Percentiles rank a stretch among this genome's conserved stretches.
These are phyloP conservation scores for Podaxis carcinomalis DNA, from an alignment of 768 basidiomycete species.

Conservation along the genomic window DNA sequence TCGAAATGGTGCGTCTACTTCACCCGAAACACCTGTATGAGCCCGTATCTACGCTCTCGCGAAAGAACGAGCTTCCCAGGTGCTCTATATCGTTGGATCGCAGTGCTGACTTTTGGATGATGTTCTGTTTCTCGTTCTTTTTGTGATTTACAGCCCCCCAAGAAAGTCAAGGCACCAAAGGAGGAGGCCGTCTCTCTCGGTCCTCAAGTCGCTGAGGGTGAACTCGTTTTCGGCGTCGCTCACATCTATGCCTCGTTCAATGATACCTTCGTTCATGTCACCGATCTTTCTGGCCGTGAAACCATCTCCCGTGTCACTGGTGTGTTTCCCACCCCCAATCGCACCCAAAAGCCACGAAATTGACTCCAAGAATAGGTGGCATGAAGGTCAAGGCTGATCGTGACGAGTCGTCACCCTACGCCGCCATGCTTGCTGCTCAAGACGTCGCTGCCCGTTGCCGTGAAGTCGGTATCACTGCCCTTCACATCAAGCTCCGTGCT, in stretches of 20 bases:
- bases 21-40: conserved; percentile 6
- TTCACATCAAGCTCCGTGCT: conserved; percentile 98
- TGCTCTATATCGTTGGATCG: conserved; percentile 42
- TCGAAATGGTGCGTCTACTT: conserved; percentile 35
- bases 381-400: conserved; percentile 99
- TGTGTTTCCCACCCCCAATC: conserved; percentile 27
- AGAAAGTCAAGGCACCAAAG: conserved; percentile 72
- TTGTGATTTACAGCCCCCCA: conserved; percentile 58
- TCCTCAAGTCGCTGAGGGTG: conserved; percentile 93
- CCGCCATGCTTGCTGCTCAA: conserved; percentile 98
- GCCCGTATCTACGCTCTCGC: neutral
- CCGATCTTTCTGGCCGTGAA: conserved; percentile 98
- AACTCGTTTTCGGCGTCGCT: conserved; percentile 96
- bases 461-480: conserved; percentile 96
- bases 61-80: neutral
- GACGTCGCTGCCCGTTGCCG: conserved; percentile 95
- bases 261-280: conserved; percentile 99
- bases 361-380: conserved; percentile 52
- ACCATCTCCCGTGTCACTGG: conserved; percentile 99
- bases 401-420: conserved; percentile 97
- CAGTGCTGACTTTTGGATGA: conserved; percentile 46
- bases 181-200: conserved; percentile 90
- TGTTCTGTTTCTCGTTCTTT: neutral
- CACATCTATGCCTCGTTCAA: conserved; percentile 99
- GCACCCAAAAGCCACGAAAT: neutral